phyloP scores from a whole-genome alignment of 1,139 yeast genomes.

The Saccharomycopsis phalli region DNA sequence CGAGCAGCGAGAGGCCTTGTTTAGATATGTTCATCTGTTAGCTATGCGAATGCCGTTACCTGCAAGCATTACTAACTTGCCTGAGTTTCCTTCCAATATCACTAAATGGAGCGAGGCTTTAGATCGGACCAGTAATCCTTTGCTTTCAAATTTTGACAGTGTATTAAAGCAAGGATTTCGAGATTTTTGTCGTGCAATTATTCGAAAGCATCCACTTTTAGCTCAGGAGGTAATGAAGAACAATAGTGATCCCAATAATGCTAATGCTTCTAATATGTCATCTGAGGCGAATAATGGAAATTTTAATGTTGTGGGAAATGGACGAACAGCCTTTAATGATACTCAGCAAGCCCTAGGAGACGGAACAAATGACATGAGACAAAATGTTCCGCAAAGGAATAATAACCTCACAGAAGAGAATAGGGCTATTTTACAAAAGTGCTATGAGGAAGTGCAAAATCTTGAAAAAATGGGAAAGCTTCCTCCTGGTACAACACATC shows the following conservation, averaged over 20 bases:
- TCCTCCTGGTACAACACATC: conserved; percentile 8
- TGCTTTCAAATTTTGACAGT: conserved; percentile 4
- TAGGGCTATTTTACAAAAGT: conserved; percentile 7
- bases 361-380: not conserved
- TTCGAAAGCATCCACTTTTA: conserved; percentile 10
- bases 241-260: not conserved
- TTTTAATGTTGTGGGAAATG: conserved; percentile 1
- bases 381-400: not conserved
- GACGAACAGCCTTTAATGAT: too few species aligned
- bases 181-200: conserved; percentile 7
- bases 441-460: conserved; percentile 12
- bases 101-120: conserved; percentile 16
- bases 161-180: conserved; percentile 9
- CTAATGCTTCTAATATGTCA: too few species aligned
- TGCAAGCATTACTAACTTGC: conserved; percentile 6
- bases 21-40: conserved; percentile 9
- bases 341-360: not conserved
- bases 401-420: conserved; percentile 9
- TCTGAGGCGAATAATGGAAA: conserved; percentile 1
- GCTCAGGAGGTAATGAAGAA: conserved; percentile 10
- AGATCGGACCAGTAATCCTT: not conserved
- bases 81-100: conserved; percentile 13
- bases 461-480: conserved; percentile 9
- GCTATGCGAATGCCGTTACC: conserved; percentile 14
- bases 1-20: conserved; percentile 11